Evolutionary conservation across 768 basidiomycete species (phyloP).

Genomic region (Russula ochroleuca): DNA sequence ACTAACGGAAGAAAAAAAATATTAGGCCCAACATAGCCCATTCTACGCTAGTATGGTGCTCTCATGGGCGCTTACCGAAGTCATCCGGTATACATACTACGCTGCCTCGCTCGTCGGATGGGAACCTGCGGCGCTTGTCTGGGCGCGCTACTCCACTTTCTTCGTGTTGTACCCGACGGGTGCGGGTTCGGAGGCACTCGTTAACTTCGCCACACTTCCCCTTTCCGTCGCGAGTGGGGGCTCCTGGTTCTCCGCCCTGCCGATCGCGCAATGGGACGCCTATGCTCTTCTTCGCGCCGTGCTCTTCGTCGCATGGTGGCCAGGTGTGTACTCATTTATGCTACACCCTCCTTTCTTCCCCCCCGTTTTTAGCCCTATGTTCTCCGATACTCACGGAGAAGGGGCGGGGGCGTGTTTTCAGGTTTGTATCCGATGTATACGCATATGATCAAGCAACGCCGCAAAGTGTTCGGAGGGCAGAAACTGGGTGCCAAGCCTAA

Average conservation of each 20-base stretch:
- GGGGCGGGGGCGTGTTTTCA: slow-evolving; percentile 21
- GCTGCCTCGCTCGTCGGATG: slow-evolving; percentile 56
- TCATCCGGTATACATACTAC: slow-evolving; percentile 90
- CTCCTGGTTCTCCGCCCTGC: slow-evolving; percentile 4
- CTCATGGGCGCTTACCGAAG: slow-evolving; percentile 89
- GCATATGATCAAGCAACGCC: slow-evolving; percentile 56
- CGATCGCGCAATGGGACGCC: slow-evolving; percentile 41
- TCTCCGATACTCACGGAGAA: slow-evolving; percentile 5
- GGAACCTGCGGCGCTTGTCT: slow-evolving; percentile 50
- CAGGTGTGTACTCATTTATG: slow-evolving; percentile 49
- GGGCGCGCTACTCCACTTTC: slow-evolving; percentile 88
- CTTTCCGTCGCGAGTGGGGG: slow-evolving; percentile 34
- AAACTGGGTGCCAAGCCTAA: slow-evolving; percentile 39
- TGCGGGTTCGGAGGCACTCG: slow-evolving; percentile 83
- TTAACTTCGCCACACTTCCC: slow-evolving; percentile 76
- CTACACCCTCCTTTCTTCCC: background rate
- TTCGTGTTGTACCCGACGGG: slow-evolving; percentile 92
- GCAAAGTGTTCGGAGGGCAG: slow-evolving; percentile 47
- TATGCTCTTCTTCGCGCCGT: slow-evolving; percentile 38
- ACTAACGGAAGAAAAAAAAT: background rate
- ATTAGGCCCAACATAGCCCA: slow-evolving; percentile 63
- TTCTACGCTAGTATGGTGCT: slow-evolving; percentile 88
- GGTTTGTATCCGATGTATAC: slow-evolving; percentile 54
- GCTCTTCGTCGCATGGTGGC: slow-evolving; percentile 84
- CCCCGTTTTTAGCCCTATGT: background rate